These are phyloP conservation scores for Rickenella mellea DNA, from an alignment of 768 basidiomycete species.

Conservation along the genomic window DNA sequence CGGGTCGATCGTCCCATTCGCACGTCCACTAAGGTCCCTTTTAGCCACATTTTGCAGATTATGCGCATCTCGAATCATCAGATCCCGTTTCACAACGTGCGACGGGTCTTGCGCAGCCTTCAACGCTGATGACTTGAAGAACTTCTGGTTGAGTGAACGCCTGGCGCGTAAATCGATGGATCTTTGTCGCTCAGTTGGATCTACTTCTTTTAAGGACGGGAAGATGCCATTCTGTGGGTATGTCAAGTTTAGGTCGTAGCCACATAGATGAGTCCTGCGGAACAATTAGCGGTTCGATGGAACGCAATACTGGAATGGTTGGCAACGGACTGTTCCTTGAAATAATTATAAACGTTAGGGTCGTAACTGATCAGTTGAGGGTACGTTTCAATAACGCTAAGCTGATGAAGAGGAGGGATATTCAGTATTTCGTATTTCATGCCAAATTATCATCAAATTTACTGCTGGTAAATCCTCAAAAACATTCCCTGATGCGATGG, in stretches of 20 bases:
- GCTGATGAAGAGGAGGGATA: conserved; percentile 21
- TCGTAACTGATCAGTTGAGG: conserved; percentile 73
- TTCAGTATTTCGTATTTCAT: conserved; percentile 1
- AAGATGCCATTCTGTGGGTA: conserved; percentile 54
- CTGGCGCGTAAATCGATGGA: conserved; percentile 9
- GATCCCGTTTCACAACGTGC: conserved; percentile 12
- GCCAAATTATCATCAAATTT: conserved; percentile 10
- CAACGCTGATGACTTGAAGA: conserved; percentile 14
- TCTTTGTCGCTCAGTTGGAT: conserved; percentile 5
- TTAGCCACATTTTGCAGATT: conserved; percentile 36
- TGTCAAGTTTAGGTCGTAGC: conserved; percentile 55
- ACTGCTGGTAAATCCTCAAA: conserved; percentile 51
- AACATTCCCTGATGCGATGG: conserved; percentile 40
- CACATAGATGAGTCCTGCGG: conserved; percentile 49
- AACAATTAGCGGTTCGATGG: conserved; percentile 1
- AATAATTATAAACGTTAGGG: conserved; percentile 46
- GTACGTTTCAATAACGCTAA: conserved; percentile 56
- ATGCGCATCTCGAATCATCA: too few relatives aligned
- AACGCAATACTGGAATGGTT: conserved; percentile 47
- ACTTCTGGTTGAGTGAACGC: conserved; percentile 6
- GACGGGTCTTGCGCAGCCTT: conserved; percentile 13
- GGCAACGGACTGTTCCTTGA: conserved; percentile 59
- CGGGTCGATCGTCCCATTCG: conserved; percentile 38
- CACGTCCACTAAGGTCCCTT: conserved; percentile 34
- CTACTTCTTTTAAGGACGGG: conserved; percentile 20